Percentiles rank a stretch among this genome's conserved stretches.
Conservation (phyloP, 305 asterid genomes). For the Rubia balearica region DNA sequence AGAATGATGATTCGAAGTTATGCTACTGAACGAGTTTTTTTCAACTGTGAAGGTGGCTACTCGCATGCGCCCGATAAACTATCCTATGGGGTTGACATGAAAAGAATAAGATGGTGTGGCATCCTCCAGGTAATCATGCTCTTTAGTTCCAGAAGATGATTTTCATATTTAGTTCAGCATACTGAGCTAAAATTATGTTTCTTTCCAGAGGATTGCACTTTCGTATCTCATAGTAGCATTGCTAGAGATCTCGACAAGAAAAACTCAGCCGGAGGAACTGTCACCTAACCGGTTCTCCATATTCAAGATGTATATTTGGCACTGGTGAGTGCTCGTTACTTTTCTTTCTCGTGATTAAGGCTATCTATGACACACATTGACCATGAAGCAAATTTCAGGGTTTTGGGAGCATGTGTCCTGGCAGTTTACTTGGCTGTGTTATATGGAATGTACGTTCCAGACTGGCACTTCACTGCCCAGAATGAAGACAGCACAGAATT, state of each 20-base stretch:
- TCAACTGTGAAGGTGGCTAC: constrained; percentile 49
- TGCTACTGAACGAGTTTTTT: background rate
- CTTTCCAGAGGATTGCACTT: constrained; percentile 47
- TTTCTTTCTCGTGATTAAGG: background rate
- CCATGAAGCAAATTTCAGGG: constrained; percentile 32
- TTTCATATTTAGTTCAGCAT: constrained; percentile 8
- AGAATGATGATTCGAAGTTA: background rate
- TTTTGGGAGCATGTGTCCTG: constrained; percentile 43
- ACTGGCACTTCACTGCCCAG: constrained; percentile 57
- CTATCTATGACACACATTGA: background rate
- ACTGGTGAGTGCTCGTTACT: constrained; percentile 43
- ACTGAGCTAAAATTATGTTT: constrained; percentile 9
- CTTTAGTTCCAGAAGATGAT: constrained; percentile 11
- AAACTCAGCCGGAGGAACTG: constrained; percentile 15
- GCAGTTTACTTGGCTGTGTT: constrained; percentile 48
- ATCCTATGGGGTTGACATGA: constrained; percentile 65
- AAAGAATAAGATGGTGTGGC: constrained; percentile 66
- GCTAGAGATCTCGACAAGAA: constrained; percentile 31
- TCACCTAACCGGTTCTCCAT: constrained; percentile 26
- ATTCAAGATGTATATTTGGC: constrained; percentile 38
- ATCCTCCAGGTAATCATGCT: constrained; percentile 55
- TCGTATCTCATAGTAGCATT: constrained; percentile 39
- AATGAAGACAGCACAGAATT: constrained; percentile 42
- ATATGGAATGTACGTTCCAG: constrained; percentile 60
- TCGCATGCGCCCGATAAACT: constrained; percentile 75